phyloP scores from a whole-genome alignment of 1,139 yeast species.

The Saccharomyces pastorianus region DNA sequence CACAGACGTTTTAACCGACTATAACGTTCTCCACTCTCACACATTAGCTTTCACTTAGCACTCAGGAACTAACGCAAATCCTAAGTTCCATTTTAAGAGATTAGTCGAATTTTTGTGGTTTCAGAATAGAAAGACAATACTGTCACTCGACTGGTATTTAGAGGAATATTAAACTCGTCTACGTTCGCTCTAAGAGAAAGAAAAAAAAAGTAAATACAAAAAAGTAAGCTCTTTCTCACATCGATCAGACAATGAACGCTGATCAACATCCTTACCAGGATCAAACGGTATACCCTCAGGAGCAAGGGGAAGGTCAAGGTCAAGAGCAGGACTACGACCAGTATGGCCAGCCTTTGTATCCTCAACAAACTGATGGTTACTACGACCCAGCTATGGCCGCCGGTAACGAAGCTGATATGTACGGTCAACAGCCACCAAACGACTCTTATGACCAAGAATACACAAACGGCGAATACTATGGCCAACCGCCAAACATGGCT shows the following conservation, averaged over 20 bases:
- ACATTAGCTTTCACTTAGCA: neutral
- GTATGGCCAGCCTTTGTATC: constrained; percentile 27
- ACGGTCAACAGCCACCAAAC: constrained; percentile 36
- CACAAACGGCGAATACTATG: constrained; percentile 38
- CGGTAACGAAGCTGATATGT: constrained; percentile 12
- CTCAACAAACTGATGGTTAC: constrained; percentile 8
- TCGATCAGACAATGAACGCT: neutral
- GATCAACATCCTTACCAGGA: constrained; percentile 1
- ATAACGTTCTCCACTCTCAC: neutral
- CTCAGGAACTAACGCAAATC: neutral
- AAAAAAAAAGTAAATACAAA: too few species aligned
- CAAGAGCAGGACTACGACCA: constrained; percentile 20
- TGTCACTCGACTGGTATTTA: neutral
- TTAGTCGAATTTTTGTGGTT: neutral
- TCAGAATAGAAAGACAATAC: neutral
- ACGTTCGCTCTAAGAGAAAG: too few species aligned
- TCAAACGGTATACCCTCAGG: constrained; percentile 3
- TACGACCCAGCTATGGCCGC: constrained; percentile 10
- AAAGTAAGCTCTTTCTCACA: too few species aligned
- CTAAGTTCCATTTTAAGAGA: neutral
- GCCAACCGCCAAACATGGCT: constrained; percentile 38
- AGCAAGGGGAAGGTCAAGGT: constrained; percentile 1
- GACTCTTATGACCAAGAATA: constrained; percentile 36
- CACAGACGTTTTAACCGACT: neutral
- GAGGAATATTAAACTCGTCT: neutral